Conservation (phyloP, 2,329 filamentous ascomycete species). For the Dothideomycetidae sp. region DNA sequence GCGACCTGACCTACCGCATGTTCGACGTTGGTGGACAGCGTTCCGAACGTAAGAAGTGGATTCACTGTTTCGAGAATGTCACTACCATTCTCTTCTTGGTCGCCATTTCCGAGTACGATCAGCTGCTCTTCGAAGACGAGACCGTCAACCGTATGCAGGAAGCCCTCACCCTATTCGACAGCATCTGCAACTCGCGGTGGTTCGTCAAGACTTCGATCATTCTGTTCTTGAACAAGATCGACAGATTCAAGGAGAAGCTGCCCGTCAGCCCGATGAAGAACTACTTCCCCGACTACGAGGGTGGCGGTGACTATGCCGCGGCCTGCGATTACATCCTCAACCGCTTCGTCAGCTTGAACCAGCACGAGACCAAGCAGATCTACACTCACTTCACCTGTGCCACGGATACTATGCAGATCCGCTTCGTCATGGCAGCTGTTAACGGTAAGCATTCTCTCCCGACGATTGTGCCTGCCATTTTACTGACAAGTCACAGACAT, state of each 20-base stretch:
- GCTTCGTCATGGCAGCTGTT: conserved; percentile 98
- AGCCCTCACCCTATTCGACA: conserved; percentile 39
- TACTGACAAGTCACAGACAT: conserved; percentile 57
- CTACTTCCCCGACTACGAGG: conserved; percentile 69
- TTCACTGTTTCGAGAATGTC: conserved; percentile 90
- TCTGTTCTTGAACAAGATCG: conserved; percentile 41
- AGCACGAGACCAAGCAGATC: conserved; percentile 98
- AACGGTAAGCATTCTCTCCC: conserved; percentile 54
- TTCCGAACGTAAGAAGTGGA: conserved; percentile 94
- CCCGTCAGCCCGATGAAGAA: conserved; percentile 61
- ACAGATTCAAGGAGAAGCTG: conserved; percentile 56
- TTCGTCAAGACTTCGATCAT: conserved; percentile 38
- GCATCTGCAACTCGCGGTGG: conserved; percentile 38
- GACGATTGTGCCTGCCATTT: conserved; percentile 14
- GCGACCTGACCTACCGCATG: conserved; percentile 89
- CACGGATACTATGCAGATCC: conserved; percentile 95
- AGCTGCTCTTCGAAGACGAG: conserved; percentile 90
- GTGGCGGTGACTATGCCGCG: conserved; percentile 85
- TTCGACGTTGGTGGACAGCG: conserved; percentile 87
- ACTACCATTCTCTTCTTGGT: conserved; percentile 87
- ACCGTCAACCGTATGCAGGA: conserved; percentile 56
- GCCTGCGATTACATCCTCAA: conserved; percentile 99
- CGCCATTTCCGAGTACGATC: conserved; percentile 90
- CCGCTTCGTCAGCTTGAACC: conserved; percentile 86
- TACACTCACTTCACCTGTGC: conserved; percentile 99